phyloP scores from a whole-genome alignment of 306 rosid species.

The Vachellia pachyceras region DNA sequence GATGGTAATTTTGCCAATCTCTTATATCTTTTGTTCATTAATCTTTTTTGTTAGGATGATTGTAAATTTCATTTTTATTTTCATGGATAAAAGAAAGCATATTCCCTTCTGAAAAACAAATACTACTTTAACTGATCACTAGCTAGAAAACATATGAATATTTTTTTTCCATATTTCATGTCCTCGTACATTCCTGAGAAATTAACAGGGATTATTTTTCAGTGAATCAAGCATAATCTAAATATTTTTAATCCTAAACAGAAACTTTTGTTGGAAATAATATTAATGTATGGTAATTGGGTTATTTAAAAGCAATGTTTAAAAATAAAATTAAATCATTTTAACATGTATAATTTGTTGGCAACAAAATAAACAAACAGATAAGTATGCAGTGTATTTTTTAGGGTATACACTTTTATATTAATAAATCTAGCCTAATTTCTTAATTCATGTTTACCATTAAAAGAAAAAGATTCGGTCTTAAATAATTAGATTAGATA shows the following conservation, averaged over 20 bases:
- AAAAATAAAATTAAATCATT: too few species aligned
- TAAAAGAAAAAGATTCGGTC: background rate
- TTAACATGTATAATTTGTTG: too few species aligned
- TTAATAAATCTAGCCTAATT: background rate
- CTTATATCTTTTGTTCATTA: too few species aligned
- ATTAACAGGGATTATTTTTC: too few species aligned
- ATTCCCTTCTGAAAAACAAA: background rate
- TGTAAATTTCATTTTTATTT: too few species aligned
- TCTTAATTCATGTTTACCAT: background rate
- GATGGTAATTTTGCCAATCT: too few species aligned
- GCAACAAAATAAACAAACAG: background rate
- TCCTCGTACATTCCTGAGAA: background rate
- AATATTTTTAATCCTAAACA: background rate
- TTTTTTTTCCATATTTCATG: background rate
- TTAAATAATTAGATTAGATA: background rate
- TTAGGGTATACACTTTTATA: background rate
- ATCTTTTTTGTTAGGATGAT: too few species aligned
- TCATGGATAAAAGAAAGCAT: background rate
- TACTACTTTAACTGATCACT: background rate
- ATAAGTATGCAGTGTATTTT: background rate
- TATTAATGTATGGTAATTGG: background rate
- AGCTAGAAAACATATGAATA: background rate
- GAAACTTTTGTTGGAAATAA: too few species aligned
- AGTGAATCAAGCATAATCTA: too few species aligned
- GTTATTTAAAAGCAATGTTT: background rate